phyloP scores from a whole-genome alignment of 352 stramenopile genomes.

The Pythium biforme region DNA sequence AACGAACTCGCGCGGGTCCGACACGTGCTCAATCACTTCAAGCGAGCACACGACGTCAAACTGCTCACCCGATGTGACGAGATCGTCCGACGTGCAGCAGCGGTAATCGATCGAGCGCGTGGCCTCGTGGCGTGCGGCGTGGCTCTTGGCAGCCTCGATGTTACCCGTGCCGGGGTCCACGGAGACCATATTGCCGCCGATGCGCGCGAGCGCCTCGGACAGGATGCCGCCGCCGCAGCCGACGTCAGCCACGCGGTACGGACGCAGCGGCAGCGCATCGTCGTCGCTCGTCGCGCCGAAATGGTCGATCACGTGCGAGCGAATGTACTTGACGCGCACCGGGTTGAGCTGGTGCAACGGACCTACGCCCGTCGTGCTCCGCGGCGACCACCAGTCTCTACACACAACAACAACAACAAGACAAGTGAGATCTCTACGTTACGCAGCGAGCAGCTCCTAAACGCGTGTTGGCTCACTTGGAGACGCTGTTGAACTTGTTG shows the following conservation, averaged over 20 bases:
- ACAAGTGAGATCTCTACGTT: neutral
- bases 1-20: constrained; percentile 65
- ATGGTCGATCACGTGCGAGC: constrained; percentile 61
- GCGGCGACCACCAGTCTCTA: constrained; percentile 83
- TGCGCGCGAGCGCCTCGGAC: constrained; percentile 73
- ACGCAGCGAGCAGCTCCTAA: neutral
- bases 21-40: constrained; percentile 85
- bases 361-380: constrained; percentile 71
- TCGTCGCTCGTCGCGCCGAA: constrained; percentile 47
- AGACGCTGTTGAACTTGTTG: constrained; percentile 75
- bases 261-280: constrained; percentile 51
- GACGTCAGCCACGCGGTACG: constrained; percentile 64
- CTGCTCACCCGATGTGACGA: constrained; percentile 62
- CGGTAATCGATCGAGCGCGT: constrained; percentile 81
- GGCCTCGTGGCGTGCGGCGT: constrained; percentile 46
- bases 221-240: constrained; percentile 84
- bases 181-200: constrained; percentile 73
- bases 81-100: constrained; percentile 76
- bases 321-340: constrained; percentile 85
- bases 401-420: neutral
- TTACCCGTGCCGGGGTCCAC: constrained; percentile 71
- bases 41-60: constrained; percentile 87
- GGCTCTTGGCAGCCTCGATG: constrained; percentile 64
- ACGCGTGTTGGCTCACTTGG: constrained; percentile 40
- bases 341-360: constrained; percentile 82